A percentile compares a stretch with the other conserved stretches of the same genome.
These are phyloP conservation scores for Zhuliangozyma blackwelliae DNA, from an alignment of 1,139 yeast species.

Conservation along the genomic window DNA sequence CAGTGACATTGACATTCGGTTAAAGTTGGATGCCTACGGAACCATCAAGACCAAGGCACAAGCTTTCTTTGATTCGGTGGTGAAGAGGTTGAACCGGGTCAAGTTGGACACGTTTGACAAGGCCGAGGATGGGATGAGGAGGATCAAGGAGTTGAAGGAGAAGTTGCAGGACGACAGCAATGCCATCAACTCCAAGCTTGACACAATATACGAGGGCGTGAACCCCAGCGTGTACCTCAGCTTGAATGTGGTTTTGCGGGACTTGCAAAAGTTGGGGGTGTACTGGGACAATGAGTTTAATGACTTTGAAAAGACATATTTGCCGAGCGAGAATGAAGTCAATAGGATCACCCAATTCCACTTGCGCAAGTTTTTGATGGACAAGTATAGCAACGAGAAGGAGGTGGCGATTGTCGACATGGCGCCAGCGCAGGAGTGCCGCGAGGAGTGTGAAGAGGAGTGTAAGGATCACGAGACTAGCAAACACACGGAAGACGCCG, in stretches of 20 bases:
- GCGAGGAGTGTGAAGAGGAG: constrained; percentile 16
- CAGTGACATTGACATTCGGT: constrained; percentile 63
- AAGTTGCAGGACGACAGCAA: constrained; percentile 51
- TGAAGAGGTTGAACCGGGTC: constrained; percentile 67
- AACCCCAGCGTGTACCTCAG: constrained; percentile 64
- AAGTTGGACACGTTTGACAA: constrained; percentile 77
- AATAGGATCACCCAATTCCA: constrained; percentile 89
- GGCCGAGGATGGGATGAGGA: constrained; percentile 62
- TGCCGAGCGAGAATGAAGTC: constrained; percentile 93
- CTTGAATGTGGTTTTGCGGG: constrained; percentile 64
- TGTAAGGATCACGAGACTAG: constrained; percentile 9
- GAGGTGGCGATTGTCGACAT: constrained; percentile 10
- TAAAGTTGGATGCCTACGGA: constrained; percentile 62
- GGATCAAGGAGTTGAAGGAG: constrained; percentile 54
- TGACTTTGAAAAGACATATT: constrained; percentile 71
- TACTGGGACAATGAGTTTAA: constrained; percentile 84
- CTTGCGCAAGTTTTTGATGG: constrained; percentile 68
- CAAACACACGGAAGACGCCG: constrained; percentile 10
- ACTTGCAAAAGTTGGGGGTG: constrained; percentile 77
- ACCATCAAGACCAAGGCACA: constrained; percentile 51
- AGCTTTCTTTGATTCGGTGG: constrained; percentile 70
- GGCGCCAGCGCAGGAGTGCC: not conserved
- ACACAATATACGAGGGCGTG: constrained; percentile 51
- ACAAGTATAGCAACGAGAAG: constrained; percentile 30
- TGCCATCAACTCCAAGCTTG: constrained; percentile 42